Conservation (phyloP, 345 rosid genomes). For the Cardamine chenopodiifolia region DNA sequence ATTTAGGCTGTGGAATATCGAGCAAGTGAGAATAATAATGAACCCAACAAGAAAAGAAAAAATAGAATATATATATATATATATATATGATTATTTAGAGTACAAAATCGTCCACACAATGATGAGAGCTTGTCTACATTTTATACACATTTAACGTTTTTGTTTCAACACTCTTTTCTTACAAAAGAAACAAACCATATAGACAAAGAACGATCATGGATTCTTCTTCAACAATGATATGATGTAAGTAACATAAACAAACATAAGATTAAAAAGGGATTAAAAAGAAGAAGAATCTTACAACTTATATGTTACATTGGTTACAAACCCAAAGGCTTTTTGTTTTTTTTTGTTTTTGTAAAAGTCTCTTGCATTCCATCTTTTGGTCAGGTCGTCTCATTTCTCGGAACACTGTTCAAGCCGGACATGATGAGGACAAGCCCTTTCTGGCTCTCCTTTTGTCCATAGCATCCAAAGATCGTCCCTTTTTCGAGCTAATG, state of each 20-base stretch:
- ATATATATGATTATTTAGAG: not conserved
- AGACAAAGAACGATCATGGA: conserved; percentile 29
- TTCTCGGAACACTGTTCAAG: conserved; percentile 38
- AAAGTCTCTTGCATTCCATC: conserved; percentile 8
- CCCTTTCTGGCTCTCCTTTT: conserved; percentile 78
- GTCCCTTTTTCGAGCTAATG: conserved; percentile 69
- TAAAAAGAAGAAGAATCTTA: conserved; percentile 22
- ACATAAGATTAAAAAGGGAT: conserved; percentile 5
- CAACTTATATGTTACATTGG: conserved; percentile 36
- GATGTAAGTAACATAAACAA: conserved; percentile 18
- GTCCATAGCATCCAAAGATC: conserved; percentile 79
- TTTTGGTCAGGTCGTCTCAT: conserved; percentile 32
- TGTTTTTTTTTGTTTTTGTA: not conserved
- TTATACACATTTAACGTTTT: conserved; percentile 14
- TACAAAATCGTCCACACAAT: conserved; percentile 23
- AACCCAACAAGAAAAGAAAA: not conserved
- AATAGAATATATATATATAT: no score
- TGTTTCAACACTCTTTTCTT: conserved; percentile 5
- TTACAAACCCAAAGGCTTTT: conserved; percentile 30
- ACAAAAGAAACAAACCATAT: conserved; percentile 35
- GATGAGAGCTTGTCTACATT: conserved; percentile 24
- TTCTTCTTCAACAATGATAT: conserved; percentile 24
- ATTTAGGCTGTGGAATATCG: not conserved
- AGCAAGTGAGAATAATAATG: not conserved
- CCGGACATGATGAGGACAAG: conserved; percentile 66